Base-by-base conservation (phyloP, 495 filamentous ascomycete genomes). In the Penicillium herquei region DNA sequence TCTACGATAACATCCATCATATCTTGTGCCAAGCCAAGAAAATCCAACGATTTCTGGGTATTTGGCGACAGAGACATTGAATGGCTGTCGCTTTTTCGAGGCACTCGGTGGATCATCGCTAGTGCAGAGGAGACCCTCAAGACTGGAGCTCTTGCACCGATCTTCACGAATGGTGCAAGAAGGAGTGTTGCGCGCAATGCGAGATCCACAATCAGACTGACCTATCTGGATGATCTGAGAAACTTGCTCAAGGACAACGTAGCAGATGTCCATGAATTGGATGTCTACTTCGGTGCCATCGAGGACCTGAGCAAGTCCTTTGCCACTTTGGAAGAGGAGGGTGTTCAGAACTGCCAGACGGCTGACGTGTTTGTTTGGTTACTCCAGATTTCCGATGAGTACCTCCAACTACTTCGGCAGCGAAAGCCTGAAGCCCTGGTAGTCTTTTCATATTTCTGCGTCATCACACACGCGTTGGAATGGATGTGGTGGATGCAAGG, bases 361-460 rank as follows among this genome's bases (percentile, higher is more conserved):
- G 55, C 63, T 6, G 71, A 70, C 46, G 63, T 71, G 0, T 71
- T 77, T 31, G 63, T 72, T 31, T 78, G 74, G 74, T 56, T 77
- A 4, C 67, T 74, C 10, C 64, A 63, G 9, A 43, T 71, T 5
- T 49, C 57, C 0, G 62, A 71, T 30, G 52, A 55, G 5, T 77
- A 68, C 49, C 39, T 76, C 8, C 40, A 65, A 30, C 52, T 75
- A 7, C 48, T 77, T 32, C 65, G 66, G 39, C 51, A 59, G 7
- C 63, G 62, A 0, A 65, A 64, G 4, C 74, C 67, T 33, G 43
- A 31, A 13, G 43, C 43, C 16, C n/a, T 46, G 13, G 10, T 31
- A 5, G 69, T 78, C 1, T 64, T 78, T 40, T 63, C 68, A 3
- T 74, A 72, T 49, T 75, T 70, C 47, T 74, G 72, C 56, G 73